Conservation (phyloP, 192 early-diverging fungal species). For the Geranomyces variabilis region DNA sequence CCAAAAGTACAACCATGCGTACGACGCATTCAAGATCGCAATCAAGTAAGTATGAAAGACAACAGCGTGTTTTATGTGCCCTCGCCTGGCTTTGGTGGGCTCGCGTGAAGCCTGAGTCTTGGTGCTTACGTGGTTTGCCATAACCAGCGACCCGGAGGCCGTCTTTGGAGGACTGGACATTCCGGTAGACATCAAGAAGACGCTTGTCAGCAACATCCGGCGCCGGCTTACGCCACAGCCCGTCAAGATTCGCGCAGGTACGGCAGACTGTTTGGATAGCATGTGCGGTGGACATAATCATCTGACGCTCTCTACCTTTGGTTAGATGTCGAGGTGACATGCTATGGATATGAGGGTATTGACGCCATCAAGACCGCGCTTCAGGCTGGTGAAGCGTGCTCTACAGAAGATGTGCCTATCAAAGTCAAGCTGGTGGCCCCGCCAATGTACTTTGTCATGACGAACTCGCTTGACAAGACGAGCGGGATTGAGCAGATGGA, state of each 20-base stretch:
- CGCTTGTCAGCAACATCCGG: conserved; percentile 82
- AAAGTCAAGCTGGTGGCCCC: conserved; percentile 91
- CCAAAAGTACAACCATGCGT: conserved; percentile 93
- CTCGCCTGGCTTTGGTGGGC: too few relatives aligned
- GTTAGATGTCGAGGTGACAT: conserved; percentile 88
- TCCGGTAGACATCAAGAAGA: conserved; percentile 60
- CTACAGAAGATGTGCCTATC: conserved; percentile 76
- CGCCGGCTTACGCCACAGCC: conserved; percentile 94
- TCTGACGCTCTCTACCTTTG: not conserved
- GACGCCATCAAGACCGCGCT: conserved; percentile 93
- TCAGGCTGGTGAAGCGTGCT: conserved; percentile 79
- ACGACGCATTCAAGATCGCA: conserved; percentile 94
- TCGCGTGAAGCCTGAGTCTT: too few relatives aligned
- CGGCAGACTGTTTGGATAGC: not conserved
- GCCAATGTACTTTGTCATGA: conserved; percentile 91
- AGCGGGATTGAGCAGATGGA: conserved; percentile 87
- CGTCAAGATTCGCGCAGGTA: conserved; percentile 90
- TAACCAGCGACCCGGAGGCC: conserved; percentile 74
- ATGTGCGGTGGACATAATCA: not conserved
- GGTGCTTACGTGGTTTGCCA: too few relatives aligned
- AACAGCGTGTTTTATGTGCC: too few relatives aligned
- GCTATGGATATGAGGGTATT: conserved; percentile 93
- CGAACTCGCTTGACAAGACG: conserved; percentile 81
- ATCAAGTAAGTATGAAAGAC: conserved; percentile 60
- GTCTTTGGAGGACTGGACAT: conserved; percentile 84